Conservation (phyloP, 345 rosid genomes). For the Camelina laxa region DNA sequence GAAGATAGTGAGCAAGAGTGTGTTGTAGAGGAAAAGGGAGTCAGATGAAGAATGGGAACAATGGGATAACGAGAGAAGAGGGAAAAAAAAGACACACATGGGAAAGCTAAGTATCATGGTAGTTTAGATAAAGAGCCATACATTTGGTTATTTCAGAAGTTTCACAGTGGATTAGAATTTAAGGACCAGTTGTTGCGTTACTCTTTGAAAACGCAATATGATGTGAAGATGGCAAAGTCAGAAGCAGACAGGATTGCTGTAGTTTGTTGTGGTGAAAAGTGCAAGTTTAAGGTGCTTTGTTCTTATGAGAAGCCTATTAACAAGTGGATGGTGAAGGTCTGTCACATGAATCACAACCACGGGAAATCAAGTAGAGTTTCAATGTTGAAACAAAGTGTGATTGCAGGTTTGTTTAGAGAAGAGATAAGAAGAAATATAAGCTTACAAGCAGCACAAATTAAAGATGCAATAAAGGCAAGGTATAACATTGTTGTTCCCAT, state of each 20-base stretch:
- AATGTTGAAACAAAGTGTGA: conserved; percentile 7
- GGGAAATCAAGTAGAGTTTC: background rate
- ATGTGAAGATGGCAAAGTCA: conserved; percentile 9
- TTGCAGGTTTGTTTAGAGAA: background rate
- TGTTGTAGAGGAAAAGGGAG: background rate
- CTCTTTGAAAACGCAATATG: background rate
- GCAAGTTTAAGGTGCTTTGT: background rate
- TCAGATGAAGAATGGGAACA: background rate
- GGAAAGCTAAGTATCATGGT: background rate
- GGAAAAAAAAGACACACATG: background rate
- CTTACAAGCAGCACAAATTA: no score
- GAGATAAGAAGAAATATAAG: no score
- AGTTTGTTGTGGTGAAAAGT: background rate
- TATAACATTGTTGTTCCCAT: no score
- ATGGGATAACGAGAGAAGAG: background rate
- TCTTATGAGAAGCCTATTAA: background rate
- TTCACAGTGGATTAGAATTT: background rate
- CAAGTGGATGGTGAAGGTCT: conserved; percentile 1
- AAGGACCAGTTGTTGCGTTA: background rate
- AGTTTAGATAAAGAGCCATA: background rate
- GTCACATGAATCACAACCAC: background rate
- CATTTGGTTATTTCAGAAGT: background rate
- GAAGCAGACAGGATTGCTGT: background rate
- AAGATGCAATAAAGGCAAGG: background rate
- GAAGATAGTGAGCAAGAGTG: background rate